Conservation (phyloP, 225 moss, liverwort and hornwort species). For the Thuidium tamariscinum region DNA sequence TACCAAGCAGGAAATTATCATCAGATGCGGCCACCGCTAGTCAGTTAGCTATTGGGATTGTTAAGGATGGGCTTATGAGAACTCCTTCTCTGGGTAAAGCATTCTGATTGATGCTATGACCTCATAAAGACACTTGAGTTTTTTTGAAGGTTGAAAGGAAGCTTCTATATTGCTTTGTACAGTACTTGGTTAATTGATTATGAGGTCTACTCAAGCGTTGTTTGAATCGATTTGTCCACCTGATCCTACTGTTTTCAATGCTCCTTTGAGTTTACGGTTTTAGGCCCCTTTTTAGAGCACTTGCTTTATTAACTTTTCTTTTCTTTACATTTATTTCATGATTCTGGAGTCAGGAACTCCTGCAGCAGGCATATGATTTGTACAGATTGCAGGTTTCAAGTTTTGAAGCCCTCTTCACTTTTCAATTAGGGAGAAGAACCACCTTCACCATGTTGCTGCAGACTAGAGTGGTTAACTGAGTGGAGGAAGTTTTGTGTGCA, state of each 20-base stretch:
- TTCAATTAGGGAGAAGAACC: not conserved
- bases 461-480: not conserved
- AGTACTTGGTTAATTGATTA: not conserved
- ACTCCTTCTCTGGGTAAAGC: conserved; percentile 32
- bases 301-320: not conserved
- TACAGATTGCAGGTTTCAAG: not conserved
- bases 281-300: not conserved
- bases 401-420: not conserved
- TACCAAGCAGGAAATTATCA: conserved; percentile 3
- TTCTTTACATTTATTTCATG: not conserved
- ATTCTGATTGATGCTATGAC: not conserved
- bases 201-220: not conserved
- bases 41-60: conserved; percentile 18
- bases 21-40: conserved; percentile 18
- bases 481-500: too few relatives aligned
- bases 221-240: not conserved
- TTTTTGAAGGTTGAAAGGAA: not conserved
- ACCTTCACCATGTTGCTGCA: not conserved
- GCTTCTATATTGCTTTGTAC: not conserved
- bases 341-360: not conserved
- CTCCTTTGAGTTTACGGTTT: not conserved
- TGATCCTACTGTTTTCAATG: not conserved
- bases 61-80: conserved; percentile 25
- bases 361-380: not conserved
- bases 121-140: not conserved